These are phyloP conservation scores for Elaeis oleifera DNA, from an alignment of 202 grass and related monocot species.

Conservation along the genomic window DNA sequence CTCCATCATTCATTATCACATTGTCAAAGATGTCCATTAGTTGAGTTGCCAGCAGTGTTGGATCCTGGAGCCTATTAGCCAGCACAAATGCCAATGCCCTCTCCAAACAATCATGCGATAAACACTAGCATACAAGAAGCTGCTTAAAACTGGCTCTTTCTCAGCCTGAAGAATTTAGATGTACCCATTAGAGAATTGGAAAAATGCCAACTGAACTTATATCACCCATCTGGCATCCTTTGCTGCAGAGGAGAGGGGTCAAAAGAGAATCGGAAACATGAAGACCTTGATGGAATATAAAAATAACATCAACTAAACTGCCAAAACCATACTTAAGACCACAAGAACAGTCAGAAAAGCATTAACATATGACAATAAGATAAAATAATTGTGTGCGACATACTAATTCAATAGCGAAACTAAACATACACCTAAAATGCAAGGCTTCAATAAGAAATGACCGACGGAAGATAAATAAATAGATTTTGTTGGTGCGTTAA, in stretches of 20 bases:
- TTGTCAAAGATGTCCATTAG: conserved; percentile 90
- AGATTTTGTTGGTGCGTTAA: no score
- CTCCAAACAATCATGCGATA: conserved; percentile 81
- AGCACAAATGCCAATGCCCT: conserved; percentile 76
- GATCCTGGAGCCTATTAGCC: conserved; percentile 82
- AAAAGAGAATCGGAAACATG: neutral
- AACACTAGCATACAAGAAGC: conserved; percentile 90
- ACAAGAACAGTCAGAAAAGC: neutral
- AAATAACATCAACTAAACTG: neutral
- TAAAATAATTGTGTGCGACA: no score
- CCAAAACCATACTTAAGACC: neutral
- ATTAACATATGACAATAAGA: no score
- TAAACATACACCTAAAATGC: no score
- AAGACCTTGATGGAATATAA: neutral
- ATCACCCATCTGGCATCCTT: no score
- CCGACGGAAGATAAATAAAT: no score
- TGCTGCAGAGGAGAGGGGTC: no score
- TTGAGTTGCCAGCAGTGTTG: conserved; percentile 86
- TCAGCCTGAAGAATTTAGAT: conserved; percentile 46
- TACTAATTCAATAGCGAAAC: no score
- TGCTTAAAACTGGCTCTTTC: conserved; percentile 95
- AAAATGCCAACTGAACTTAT: neutral
- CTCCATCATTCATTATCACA: conserved; percentile 76
- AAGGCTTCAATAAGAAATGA: no score
- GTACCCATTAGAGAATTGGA: no score